Evolutionary conservation across 2,329 filamentous ascomycete genomes (phyloP), one percentile per base, ranked within the genome.

Genomic region (Amauroascus verrucosus): DNA sequence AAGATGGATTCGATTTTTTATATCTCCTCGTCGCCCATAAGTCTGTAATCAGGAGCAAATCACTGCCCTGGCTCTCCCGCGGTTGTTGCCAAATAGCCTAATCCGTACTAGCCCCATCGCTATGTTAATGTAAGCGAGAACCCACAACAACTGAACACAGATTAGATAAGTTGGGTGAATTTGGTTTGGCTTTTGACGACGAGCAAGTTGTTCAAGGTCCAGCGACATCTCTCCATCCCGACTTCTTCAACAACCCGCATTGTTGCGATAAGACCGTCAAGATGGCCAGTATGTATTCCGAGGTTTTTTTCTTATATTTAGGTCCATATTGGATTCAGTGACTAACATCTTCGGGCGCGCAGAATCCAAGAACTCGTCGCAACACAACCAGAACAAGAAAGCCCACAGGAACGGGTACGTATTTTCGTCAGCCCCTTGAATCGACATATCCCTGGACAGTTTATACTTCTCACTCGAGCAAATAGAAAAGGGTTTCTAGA

Each of bases 281-380:
- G 69, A 72, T 72, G 70, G 70, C 70, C 67, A 72, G 70, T 72
- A 71, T 57, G 70, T 72, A 47, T 54, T 52, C 26, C 26, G 4
- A 9, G 51, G 49, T 54, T 38, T 47, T 50, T 54, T 51, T 33
- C 26, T 26, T 43, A 16, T 20, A 16, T 41, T 35, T 16, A 52
- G 24, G 44, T 48, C 24, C 45, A 13, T 6, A 9, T 48, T 5
- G 13, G 26, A 48, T 9, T 22, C 7, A 20, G 22, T 38, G 18
- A 6, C 51, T 49, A 14, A 44, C 33, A 22, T 30, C 26, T 3
- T 48, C 7, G 37, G 26, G n/a, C 44, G 52, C 48, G 51, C 53
- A 96, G 90, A 97, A 83, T 97, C 93, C 70, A 97, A 97, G 89
- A 97, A 97, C 85, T 94, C 88, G 79, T 96, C 91, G 71, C 91